Evolutionary conservation across 164 flowering plant species (phyloP).

Genomic region (Santalum album): DNA sequence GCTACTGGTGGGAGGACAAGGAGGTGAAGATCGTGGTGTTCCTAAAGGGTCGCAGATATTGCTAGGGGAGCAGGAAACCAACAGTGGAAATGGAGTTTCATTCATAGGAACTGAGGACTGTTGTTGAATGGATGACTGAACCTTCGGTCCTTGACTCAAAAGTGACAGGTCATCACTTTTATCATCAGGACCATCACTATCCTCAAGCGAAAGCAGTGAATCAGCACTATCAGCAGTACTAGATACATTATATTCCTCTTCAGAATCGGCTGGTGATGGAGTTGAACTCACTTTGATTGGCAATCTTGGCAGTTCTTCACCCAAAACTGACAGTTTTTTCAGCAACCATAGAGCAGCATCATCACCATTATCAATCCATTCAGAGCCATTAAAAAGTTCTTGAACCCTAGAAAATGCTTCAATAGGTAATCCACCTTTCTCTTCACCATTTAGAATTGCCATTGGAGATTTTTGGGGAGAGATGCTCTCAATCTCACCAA

Average conservation of each 20-base stretch:
- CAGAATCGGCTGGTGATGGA: constrained; percentile 71
- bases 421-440: constrained; percentile 91
- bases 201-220: constrained; percentile 14
- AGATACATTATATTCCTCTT: constrained; percentile 63
- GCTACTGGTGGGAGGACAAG: constrained; percentile 8
- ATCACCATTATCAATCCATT: constrained; percentile 78
- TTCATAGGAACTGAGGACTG: constrained; percentile 7
- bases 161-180: constrained; percentile 3
- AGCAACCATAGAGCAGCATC: constrained; percentile 96
- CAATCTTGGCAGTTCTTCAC: constrained; percentile 54
- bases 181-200: constrained; percentile 15
- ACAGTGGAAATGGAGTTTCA: constrained; percentile 10
- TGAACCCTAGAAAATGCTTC: constrained; percentile 98
- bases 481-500: constrained; percentile 78
- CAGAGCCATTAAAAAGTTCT: constrained; percentile 88
- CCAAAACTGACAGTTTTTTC: constrained; percentile 63
- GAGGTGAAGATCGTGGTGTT: constrained; percentile 13
- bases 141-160: neutral
- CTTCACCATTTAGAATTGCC: constrained; percentile 74
- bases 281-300: constrained; percentile 44
- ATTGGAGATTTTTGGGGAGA: constrained; percentile 72
- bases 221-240: constrained; percentile 52
- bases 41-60: neutral
- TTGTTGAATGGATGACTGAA: constrained; percentile 7
- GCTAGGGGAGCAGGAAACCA: no score